Conservation (phyloP, 352 stramenopile species). For the Pythium folliculosum region DNA sequence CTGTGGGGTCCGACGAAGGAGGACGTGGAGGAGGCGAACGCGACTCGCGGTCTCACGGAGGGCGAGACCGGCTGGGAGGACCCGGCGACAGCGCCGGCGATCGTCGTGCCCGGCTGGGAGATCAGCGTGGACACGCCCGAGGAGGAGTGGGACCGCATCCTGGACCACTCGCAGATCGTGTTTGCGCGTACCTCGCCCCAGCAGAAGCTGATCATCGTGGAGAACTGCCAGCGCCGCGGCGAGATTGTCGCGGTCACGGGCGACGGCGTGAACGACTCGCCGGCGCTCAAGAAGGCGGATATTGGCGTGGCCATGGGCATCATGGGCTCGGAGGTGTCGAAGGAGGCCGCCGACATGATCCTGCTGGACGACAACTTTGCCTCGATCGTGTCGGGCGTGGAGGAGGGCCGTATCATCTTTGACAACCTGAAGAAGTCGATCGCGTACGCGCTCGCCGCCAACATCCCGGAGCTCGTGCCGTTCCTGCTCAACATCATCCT, state of each 20-base stretch:
- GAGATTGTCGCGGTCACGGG: constrained; percentile 95
- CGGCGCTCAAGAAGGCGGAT: constrained; percentile 96
- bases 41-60: constrained; percentile 45
- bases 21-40: constrained; percentile 82
- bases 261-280: constrained; percentile 98
- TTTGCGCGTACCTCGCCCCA: constrained; percentile 95
- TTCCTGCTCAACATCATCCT: constrained; percentile 89
- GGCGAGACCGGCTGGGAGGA: constrained; percentile 77
- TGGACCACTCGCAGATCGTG: constrained; percentile 90
- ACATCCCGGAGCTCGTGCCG: constrained; percentile 88
- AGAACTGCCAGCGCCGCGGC: constrained; percentile 83
- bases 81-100: constrained; percentile 65
- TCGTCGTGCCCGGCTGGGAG: constrained; percentile 84
- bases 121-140: constrained; percentile 76
- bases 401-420: constrained; percentile 95
- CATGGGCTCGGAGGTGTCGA: constrained; percentile 95
- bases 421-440: constrained; percentile 96
- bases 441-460: constrained; percentile 91
- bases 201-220: constrained; percentile 95
- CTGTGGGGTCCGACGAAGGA: constrained; percentile 87
- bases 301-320: constrained; percentile 99
- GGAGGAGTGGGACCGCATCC: constrained; percentile 85
- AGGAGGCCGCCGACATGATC: constrained; percentile 96
- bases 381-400: constrained; percentile 94
- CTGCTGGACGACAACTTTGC: constrained; percentile 98